These are phyloP conservation scores for Globisporangium parvum DNA, from an alignment of 352 stramenopile genomes.

Conservation along the genomic window DNA sequence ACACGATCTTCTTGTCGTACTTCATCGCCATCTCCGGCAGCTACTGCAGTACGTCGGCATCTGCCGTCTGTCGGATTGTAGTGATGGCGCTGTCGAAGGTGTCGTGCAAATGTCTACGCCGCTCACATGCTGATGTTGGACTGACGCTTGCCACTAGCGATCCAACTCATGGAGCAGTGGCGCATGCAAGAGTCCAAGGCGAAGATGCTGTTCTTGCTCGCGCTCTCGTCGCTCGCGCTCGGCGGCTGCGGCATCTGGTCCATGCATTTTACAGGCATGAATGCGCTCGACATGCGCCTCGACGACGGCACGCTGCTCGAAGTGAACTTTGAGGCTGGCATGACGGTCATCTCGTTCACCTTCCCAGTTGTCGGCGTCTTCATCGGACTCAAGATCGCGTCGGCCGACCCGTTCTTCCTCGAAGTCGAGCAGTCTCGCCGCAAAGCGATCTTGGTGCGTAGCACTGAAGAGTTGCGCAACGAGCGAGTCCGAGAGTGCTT, in stretches of 20 bases:
- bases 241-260: conserved; percentile 61
- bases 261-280: conserved; percentile 75
- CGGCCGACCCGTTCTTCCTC: conserved; percentile 55
- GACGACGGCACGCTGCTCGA: conserved; percentile 27
- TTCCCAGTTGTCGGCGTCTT: conserved; percentile 49
- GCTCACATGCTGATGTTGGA: too few relatives aligned
- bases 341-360: conserved; percentile 52
- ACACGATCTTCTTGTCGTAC: conserved; percentile 40
- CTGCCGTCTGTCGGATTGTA: too few relatives aligned
- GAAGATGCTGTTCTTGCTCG: conserved; percentile 33
- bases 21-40: conserved; percentile 49
- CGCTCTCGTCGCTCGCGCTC: conserved; percentile 32
- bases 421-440: conserved; percentile 46
- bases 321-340: conserved; percentile 46
- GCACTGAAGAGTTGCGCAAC: too few relatives aligned
- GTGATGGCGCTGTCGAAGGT: background rate
- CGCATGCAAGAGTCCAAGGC: conserved; percentile 26
- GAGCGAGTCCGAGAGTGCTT: too few relatives aligned
- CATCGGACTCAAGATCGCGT: conserved; percentile 45
- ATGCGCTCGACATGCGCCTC: conserved; percentile 29
- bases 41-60: conserved; percentile 43
- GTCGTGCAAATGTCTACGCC: background rate
- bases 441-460: conserved; percentile 12
- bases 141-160: conserved; percentile 23
- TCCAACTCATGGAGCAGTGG: conserved; percentile 74